Percentiles rank a stretch among this genome's conserved stretches.
Conservation (phyloP, 2,329 filamentous ascomycete genomes). For the Zasmidium angulare region DNA sequence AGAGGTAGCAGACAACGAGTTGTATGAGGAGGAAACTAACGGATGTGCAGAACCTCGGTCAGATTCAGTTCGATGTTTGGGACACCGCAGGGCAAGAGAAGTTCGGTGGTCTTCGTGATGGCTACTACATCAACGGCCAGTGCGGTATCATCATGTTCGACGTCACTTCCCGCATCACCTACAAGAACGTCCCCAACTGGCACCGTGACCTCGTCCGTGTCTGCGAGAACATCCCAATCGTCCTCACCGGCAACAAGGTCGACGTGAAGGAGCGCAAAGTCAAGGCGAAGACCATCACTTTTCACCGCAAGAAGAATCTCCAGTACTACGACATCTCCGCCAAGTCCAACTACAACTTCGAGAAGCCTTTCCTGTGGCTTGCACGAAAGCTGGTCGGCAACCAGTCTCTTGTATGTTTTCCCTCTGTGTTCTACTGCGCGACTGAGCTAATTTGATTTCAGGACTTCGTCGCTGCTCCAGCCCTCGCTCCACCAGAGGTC, state of each 20-base stretch:
- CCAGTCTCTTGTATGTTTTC: conserved; percentile 67
- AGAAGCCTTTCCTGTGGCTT: conserved; percentile 99
- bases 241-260: conserved; percentile 98
- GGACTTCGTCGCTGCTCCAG: conserved; percentile 96
- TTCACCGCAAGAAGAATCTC: conserved; percentile 99
- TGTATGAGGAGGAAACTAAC: conserved; percentile 19
- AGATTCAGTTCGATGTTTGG: conserved; percentile 99
- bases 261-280: conserved; percentile 99
- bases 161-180: conserved; percentile 98
- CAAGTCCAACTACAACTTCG: conserved; percentile 99
- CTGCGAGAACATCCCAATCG: conserved; percentile 98
- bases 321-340: conserved; percentile 99
- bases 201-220: conserved; percentile 99
- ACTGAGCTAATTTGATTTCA: conserved; percentile 43
- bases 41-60: conserved; percentile 72
- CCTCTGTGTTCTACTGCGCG: background rate
- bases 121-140: conserved; percentile 99
- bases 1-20: conserved; percentile 40
- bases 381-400: conserved; percentile 98
- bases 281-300: conserved; percentile 99
- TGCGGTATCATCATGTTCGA: conserved; percentile 99
- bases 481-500: conserved; percentile 90
- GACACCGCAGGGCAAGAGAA: conserved; percentile 99
- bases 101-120: conserved; percentile 98
- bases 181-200: conserved; percentile 99